phyloP scores from a whole-genome alignment of 208 protist species.

The Acanthamoeba royreba region DNA sequence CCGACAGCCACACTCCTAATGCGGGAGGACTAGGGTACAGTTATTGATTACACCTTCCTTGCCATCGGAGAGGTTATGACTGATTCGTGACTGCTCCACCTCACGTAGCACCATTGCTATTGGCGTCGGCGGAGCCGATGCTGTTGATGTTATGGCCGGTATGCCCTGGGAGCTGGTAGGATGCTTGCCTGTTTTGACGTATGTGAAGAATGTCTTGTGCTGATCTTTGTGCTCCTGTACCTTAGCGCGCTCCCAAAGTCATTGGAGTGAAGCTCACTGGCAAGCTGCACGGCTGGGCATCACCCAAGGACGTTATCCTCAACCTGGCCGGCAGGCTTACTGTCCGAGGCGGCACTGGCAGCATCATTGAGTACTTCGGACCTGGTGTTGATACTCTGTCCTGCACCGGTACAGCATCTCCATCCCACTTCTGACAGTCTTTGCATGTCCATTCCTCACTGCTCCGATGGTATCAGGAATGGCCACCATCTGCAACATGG shows the following conservation, averaged over 20 bases:
- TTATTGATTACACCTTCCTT: slow-evolving; percentile 32
- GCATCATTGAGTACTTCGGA: slow-evolving; percentile 88
- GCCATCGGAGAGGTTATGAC: background rate
- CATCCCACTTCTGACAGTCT: background rate
- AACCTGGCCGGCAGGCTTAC: slow-evolving; percentile 84
- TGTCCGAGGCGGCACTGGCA: slow-evolving; percentile 81
- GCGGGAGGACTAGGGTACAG: slow-evolving; percentile 71
- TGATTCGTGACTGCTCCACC: background rate
- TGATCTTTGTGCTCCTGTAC: no score
- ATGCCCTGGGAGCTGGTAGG: slow-evolving; percentile 84
- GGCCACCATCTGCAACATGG: slow-evolving; percentile 91
- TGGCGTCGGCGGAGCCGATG: slow-evolving; percentile 87
- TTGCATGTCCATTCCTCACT: background rate
- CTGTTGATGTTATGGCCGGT: slow-evolving; percentile 88
- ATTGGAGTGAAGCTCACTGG: slow-evolving; percentile 88
- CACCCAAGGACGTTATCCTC: slow-evolving; percentile 87
- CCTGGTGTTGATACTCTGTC: slow-evolving; percentile 81
- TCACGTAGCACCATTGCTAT: background rate
- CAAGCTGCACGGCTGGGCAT: slow-evolving; percentile 68
- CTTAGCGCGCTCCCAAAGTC: slow-evolving; percentile 87
- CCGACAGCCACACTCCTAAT: slow-evolving; percentile 81
- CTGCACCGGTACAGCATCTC: slow-evolving; percentile 71
- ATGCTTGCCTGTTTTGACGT: no score
- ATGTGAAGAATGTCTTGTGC: no score
- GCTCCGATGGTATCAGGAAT: no score